Conservation (phyloP, 179 eudicot species). For the Actinidia chinensis region DNA sequence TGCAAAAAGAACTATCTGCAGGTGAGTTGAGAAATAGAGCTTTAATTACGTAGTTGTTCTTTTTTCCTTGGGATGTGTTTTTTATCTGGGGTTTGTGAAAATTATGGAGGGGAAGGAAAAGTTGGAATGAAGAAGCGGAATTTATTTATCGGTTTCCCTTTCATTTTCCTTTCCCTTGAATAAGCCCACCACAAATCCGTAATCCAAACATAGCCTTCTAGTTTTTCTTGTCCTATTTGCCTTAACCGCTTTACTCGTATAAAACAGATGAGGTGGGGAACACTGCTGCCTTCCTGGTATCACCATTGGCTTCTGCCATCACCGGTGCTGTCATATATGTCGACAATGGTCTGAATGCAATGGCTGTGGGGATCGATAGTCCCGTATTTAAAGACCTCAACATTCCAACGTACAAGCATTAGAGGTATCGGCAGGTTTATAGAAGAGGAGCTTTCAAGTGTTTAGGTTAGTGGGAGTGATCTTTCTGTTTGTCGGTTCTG, state of each 20-base stretch:
- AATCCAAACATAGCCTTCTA: background rate
- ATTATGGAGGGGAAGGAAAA: background rate
- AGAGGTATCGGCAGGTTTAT: slow-evolving; percentile 6
- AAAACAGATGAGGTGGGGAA: slow-evolving; percentile 92
- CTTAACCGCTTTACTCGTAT: slow-evolving; percentile 8
- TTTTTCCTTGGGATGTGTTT: background rate
- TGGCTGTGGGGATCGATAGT: slow-evolving; percentile 95
- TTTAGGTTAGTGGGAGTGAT: background rate
- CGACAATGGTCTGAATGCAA: slow-evolving; percentile 86
- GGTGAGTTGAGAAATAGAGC: slow-evolving; percentile 38
- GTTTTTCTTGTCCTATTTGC: background rate
- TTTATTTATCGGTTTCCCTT: background rate
- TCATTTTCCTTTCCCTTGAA: background rate
- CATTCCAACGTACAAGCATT: slow-evolving; percentile 51
- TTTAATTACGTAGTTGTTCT: background rate
- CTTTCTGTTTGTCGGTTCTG: background rate
- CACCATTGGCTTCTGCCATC: slow-evolving; percentile 93
- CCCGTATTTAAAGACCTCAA: slow-evolving; percentile 69
- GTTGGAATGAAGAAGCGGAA: background rate
- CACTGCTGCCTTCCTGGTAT: slow-evolving; percentile 90
- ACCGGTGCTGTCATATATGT: slow-evolving; percentile 88
- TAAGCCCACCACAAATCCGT: background rate
- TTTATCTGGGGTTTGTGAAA: background rate
- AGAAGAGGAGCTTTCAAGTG: background rate
- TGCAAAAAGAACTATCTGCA: slow-evolving; percentile 90